These are phyloP conservation scores for Aeschynomene evenia DNA, from an alignment of 306 rosid species.

Conservation along the genomic window DNA sequence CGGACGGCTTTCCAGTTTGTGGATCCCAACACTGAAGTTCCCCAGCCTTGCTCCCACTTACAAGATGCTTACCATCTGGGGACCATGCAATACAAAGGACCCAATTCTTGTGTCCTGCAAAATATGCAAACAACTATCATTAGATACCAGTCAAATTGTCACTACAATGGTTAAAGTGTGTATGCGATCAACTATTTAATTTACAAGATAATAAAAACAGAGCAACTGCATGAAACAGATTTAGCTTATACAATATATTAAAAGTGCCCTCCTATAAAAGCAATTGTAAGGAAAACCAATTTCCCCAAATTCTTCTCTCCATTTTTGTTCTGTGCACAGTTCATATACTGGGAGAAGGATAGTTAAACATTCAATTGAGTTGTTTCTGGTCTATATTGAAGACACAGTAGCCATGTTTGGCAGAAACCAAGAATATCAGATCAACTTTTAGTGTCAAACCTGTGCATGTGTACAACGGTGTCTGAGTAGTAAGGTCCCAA, in stretches of 20 bases:
- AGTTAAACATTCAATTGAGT: neutral
- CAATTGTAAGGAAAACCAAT: neutral
- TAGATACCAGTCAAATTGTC: neutral
- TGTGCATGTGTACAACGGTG: conserved; percentile 80
- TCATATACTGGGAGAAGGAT: neutral
- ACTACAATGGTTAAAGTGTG: conserved; percentile 1
- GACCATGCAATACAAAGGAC: conserved; percentile 97
- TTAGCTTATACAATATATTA: conserved; percentile 5
- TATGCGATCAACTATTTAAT: neutral
- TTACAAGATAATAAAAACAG: neutral
- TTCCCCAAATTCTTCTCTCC: neutral
- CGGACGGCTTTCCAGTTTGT: conserved; percentile 72
- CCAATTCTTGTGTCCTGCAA: conserved; percentile 86
- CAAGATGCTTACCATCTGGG: conserved; percentile 88
- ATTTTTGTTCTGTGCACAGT: neutral
- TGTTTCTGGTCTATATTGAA: conserved; percentile 1
- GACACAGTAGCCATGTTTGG: neutral
- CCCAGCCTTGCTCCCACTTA: conserved; percentile 92
- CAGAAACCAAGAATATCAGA: conserved; percentile 23
- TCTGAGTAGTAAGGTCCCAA: conserved; percentile 92
- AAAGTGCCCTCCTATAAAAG: neutral
- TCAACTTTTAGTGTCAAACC: conserved; percentile 50
- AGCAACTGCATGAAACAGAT: conserved; percentile 6
- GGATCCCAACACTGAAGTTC: conserved; percentile 95
- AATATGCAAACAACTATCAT: conserved; percentile 17